Evolutionary conservation across 805 yeast species (phyloP), one percentile per base, ranked within the genome.

Genomic region (Wickerhamiella hasegawae): DNA sequence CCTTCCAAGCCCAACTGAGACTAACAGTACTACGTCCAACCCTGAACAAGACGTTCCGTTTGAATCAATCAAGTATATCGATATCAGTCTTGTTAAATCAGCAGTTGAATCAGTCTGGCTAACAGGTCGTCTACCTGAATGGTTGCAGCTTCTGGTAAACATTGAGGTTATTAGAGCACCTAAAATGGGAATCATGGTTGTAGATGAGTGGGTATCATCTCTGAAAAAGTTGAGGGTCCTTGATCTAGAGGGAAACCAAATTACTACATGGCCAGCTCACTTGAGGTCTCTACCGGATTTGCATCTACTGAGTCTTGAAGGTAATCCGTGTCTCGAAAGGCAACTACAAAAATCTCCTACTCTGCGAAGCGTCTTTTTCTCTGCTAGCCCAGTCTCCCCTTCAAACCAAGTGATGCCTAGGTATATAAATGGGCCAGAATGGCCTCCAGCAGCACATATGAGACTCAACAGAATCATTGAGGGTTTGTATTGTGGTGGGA

Each of bases 211-310:
- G 54, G 39, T 51, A 3, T 36, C 47, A 4, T 32, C 38, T 25
- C 39, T 51, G 23, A 34, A 31, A 14, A 34, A 47, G 25, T 45
- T 51, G 16, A 26, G 31, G 18, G 48, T 41, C 9, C 18, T 50
- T 15, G 34, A 44, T n/a, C 42, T 51, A 3, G 35, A 42, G 9
- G 41, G 43, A 15, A 51, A 51, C 31, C 27, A 37, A n/a, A 50
- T 51, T 22, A 34, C 47, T 4, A 46, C 50, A 9, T 51, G 55
- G 55, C 55, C 55, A 2, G 43, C 41, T 27, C 51, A 44, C 26
- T 40, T 51, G 17, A 42, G 37, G 3, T 17, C 36, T 8, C 31
- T 49, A 28, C 36, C 38, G 2, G 37, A 44, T 17, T 42, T 51
- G 10, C 21, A 35, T 19, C 45, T 46, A 11, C 25, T 51, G 12